Base-by-base conservation (phyloP, 1,284 basidiomycete species). In the Sanghuangporus sanghuang region DNA sequence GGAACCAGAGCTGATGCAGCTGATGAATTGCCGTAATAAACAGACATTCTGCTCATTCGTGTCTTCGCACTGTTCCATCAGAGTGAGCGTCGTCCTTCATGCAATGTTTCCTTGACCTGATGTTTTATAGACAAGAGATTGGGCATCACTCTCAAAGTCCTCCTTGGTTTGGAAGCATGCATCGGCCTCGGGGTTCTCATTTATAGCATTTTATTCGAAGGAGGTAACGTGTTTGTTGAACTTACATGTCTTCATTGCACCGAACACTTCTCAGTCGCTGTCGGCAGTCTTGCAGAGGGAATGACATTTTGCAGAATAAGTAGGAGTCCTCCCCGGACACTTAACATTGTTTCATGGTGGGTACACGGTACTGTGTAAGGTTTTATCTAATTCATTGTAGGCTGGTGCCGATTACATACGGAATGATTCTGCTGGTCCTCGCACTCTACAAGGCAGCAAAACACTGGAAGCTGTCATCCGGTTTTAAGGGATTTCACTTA, bases 1-100 rank as follows among this genome's bases (percentile, higher is more conserved):
- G 0, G 8, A 40, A 12, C 27, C 23, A 12, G 16, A 8, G 23
- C 14, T 42, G 14, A 12, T 11, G n/a, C 16, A 9, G 2, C 12
- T 18, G 14, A 21, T 18, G 6, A 1, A 8, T 21, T 42, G 4
- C 3, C 3, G 5, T 2, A 32, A 32, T 12, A 5, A 3, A 46
- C 44, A 63, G 61, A 63, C 50, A 53, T 63, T 9, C 55, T 63
- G 14, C 35, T 40, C 6, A 38, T 63, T 8, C 56, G 61, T 23
- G 61, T 63, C 35, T 35, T 57, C 23, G 55, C 61, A 38, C 46
- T 63, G 3, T 59, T n/a, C 35, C 58, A 52, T n/a, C 40, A 50
- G 16, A 23, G 58, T 35, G 36, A 21, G 55, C 18, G 32, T 23
- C 6, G 35, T 18, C 36, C 9, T 23, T 32, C 32, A n/a, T 21